These are phyloP conservation scores for Rhodotorula toruloides DNA, from an alignment of 768 basidiomycete genomes.

Conservation along the genomic window DNA sequence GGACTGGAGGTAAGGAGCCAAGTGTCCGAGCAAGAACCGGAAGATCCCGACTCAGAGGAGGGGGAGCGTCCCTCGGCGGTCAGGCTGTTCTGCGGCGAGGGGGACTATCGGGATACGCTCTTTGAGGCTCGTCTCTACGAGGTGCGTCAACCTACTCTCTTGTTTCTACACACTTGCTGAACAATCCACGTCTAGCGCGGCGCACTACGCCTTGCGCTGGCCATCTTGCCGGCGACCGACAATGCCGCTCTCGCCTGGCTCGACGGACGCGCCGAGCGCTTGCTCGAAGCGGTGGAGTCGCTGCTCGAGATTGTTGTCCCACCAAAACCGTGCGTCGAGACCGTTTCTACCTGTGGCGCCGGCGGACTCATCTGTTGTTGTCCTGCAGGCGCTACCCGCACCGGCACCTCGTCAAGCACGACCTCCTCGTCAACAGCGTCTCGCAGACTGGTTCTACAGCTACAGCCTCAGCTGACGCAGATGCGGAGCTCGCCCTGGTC, in stretches of 20 bases:
- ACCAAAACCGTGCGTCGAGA: background rate
- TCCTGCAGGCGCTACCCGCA: slow-evolving; percentile 3
- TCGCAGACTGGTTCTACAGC: background rate
- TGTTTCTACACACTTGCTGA: background rate
- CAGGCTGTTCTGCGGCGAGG: slow-evolving; percentile 1
- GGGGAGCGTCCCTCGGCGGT: background rate
- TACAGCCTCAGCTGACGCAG: background rate
- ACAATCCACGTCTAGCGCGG: background rate
- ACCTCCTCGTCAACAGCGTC: background rate
- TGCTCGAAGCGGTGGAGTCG: slow-evolving; percentile 24
- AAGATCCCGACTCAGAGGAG: background rate
- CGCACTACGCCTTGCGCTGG: slow-evolving; percentile 7
- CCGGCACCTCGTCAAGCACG: slow-evolving; percentile 13
- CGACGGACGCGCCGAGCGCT: slow-evolving; percentile 4
- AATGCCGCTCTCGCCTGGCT: background rate
- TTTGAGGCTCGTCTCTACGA: slow-evolving; percentile 1
- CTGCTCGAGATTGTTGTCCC: slow-evolving; percentile 4
- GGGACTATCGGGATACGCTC: background rate
- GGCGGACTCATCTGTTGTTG: too few relatives aligned
- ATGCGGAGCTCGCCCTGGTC: background rate
- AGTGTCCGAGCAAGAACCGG: too few relatives aligned
- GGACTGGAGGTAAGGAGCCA: too few relatives aligned
- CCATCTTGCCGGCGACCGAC: background rate
- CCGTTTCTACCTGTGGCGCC: background rate
- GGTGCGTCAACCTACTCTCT: slow-evolving; percentile 1